Evolutionary conservation across 345 rosid species (phyloP).

Genomic region (Aethionema arabicum): DNA sequence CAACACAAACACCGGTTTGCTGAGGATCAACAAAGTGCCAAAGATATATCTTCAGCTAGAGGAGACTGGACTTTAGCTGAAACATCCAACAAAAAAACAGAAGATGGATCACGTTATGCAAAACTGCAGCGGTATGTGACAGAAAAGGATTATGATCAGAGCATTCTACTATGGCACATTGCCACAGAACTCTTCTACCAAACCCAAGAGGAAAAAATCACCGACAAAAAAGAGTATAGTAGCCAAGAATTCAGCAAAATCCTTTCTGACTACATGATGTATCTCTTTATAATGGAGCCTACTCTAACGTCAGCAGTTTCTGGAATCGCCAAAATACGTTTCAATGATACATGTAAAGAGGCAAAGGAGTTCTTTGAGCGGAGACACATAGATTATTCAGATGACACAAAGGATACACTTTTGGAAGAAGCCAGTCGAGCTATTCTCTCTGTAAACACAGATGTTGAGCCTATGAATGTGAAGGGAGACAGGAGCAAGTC

Average conservation of each 20-base stretch:
- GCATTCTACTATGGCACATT: conserved; percentile 57
- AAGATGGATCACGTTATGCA: neutral
- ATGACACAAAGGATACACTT: neutral
- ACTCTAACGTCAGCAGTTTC: conserved; percentile 50
- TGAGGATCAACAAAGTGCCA: conserved; percentile 46
- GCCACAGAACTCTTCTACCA: conserved; percentile 54
- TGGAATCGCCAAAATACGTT: conserved; percentile 51
- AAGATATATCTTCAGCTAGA: conserved; percentile 42
- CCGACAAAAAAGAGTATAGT: neutral
- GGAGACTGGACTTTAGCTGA: conserved; percentile 51
- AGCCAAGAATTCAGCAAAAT: conserved; percentile 42
- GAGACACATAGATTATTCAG: conserved; percentile 8
- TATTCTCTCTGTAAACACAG: conserved; percentile 32
- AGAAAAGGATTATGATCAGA: conserved; percentile 46
- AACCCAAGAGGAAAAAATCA: neutral
- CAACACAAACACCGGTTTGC: conserved; percentile 40
- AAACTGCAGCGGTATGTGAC: conserved; percentile 35
- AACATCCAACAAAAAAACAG: neutral
- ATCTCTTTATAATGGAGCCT: conserved; percentile 53
- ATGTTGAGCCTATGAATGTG: conserved; percentile 25
- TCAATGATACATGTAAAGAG: conserved; percentile 50
- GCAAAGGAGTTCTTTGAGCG: conserved; percentile 41
- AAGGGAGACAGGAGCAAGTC: conserved; percentile 50
- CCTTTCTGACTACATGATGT: conserved; percentile 61
- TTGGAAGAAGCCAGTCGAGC: conserved; percentile 21